Evolutionary conservation across 164 flowering plant species (phyloP).

Genomic region (Echeveria elegans): DNA sequence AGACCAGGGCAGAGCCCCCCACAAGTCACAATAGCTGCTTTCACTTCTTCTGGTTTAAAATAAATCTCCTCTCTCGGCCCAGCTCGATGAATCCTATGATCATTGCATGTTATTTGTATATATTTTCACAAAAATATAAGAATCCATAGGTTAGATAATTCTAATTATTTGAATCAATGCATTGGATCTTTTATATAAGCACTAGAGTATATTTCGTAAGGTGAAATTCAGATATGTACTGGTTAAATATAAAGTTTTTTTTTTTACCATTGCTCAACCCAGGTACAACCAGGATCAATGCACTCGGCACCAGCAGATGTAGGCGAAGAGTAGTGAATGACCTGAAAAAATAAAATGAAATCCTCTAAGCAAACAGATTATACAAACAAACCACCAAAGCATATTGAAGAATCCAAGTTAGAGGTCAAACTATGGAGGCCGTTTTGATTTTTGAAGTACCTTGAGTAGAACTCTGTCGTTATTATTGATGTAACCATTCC

Average conservation of each 20-base stretch:
- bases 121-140: neutral
- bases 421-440: neutral
- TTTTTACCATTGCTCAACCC: slow-evolving; percentile 98
- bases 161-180: too few relatives aligned
- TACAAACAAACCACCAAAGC: too few relatives aligned
- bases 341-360: slow-evolving; percentile 38
- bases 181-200: too few relatives aligned
- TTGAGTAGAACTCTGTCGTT: slow-evolving; percentile 82
- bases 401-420: neutral
- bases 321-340: slow-evolving; percentile 63
- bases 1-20: slow-evolving; percentile 92
- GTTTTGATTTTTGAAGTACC: too few relatives aligned
- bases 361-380: slow-evolving; percentile 10
- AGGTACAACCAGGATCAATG: slow-evolving; percentile 75
- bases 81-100: slow-evolving; percentile 77
- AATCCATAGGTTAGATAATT: too few relatives aligned
- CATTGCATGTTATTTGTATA: neutral
- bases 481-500: slow-evolving; percentile 82
- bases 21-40: slow-evolving; percentile 87
- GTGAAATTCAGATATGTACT: too few relatives aligned
- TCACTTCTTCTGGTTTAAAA: slow-evolving; percentile 81
- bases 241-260: neutral
- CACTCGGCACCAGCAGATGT: slow-evolving; percentile 96
- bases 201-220: too few relatives aligned
- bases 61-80: slow-evolving; percentile 83